Percentiles rank a stretch among this genome's conserved stretches.
Evolutionary conservation across 257 asterid genomes (phyloP).

Genomic region (Asclepias syriaca): DNA sequence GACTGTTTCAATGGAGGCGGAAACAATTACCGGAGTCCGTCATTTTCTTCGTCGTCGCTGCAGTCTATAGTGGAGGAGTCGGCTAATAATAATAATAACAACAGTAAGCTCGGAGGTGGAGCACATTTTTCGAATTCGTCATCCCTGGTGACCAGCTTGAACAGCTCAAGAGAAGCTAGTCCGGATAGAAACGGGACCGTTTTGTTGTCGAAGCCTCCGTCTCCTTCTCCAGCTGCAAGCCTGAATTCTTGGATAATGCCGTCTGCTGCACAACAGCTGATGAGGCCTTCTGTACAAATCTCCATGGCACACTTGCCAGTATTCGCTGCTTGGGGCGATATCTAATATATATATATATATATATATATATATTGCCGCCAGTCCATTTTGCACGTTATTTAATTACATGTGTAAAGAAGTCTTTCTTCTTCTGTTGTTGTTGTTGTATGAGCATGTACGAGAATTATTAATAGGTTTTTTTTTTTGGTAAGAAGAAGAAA

Average conservation of each 20-base stretch:
- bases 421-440: background rate
- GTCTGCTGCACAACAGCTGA: slow-evolving; percentile 25
- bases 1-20: slow-evolving; percentile 18
- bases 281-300: slow-evolving; percentile 44
- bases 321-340: slow-evolving; percentile 66
- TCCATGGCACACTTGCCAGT: slow-evolving; percentile 62
- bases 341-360: slow-evolving; percentile 13
- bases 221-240: slow-evolving; percentile 18
- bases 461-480: too few species aligned
- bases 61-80: slow-evolving; percentile 18
- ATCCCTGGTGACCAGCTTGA: slow-evolving; percentile 60
- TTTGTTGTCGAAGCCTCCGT: slow-evolving; percentile 27
- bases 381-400: background rate
- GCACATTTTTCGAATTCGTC: slow-evolving; percentile 51
- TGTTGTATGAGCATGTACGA: slow-evolving; percentile 23
- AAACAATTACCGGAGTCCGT: slow-evolving; percentile 27
- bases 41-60: slow-evolving; percentile 25
- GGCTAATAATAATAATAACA: slow-evolving; percentile 5
- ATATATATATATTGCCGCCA: background rate
- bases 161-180: slow-evolving; percentile 65
- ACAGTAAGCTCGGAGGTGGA: background rate
- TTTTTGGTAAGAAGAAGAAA: too few species aligned
- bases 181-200: slow-evolving; percentile 49
- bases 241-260: slow-evolving; percentile 40
- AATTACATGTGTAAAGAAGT: slow-evolving; percentile 4